A percentile compares a stretch with the other conserved stretches of the same genome.
Evolutionary conservation across 257 asterid species (phyloP).

Genomic region (Nicotiana knightiana): DNA sequence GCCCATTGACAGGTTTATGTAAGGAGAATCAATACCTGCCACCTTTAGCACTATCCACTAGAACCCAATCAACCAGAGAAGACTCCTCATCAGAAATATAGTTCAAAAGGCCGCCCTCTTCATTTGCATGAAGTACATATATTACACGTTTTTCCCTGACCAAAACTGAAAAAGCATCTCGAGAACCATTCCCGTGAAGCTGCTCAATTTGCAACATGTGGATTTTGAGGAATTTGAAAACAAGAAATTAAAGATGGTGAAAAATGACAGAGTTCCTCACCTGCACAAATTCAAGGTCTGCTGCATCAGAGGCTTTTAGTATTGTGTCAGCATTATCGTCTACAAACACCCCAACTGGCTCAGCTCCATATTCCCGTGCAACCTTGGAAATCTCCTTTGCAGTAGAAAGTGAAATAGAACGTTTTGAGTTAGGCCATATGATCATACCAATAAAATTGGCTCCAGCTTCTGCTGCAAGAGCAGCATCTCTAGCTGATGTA

Average conservation of each 20-base stretch:
- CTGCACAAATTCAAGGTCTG: conserved; percentile 89
- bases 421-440: conserved; percentile 87
- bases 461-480: conserved; percentile 91
- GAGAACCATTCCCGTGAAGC: conserved; percentile 91
- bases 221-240: conserved; percentile 11
- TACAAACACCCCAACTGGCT: conserved; percentile 91
- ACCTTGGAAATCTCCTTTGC: conserved; percentile 87
- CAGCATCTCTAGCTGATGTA: conserved; percentile 83
- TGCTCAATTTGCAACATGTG: conserved; percentile 24
- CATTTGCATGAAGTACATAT: conserved; percentile 80
- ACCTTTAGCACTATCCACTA: conserved; percentile 86
- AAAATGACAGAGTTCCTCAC: conserved; percentile 24
- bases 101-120: conserved; percentile 68
- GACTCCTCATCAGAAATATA: conserved; percentile 62
- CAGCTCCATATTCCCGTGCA: conserved; percentile 65
- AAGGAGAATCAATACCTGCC: conserved; percentile 56
- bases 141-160: conserved; percentile 50
- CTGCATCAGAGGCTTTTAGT: conserved; percentile 54
- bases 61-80: conserved; percentile 82
- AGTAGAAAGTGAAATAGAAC: conserved; percentile 60
- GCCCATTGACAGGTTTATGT: too few relatives aligned
- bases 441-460: conserved; percentile 90
- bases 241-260: conserved; percentile 4
- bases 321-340: conserved; percentile 82
- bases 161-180: conserved; percentile 52